Evolutionary conservation across 2,329 filamentous ascomycete species (phyloP).

Genomic region (Penicillium corylophilum): DNA sequence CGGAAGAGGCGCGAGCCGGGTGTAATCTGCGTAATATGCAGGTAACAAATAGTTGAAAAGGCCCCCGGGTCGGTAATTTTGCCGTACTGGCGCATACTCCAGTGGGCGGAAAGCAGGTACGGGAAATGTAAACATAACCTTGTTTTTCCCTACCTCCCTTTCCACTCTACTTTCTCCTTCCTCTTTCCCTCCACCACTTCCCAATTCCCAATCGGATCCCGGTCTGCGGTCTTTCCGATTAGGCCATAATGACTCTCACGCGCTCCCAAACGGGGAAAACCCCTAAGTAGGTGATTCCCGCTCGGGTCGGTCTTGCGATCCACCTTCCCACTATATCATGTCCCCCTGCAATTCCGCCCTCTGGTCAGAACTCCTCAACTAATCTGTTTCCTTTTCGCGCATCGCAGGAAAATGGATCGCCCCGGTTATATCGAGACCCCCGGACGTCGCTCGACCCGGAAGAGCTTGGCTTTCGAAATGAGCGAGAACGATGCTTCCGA

Average conservation of each 20-base stretch:
- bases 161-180: conserved; percentile 4
- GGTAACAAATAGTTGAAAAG: neutral
- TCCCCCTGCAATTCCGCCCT: conserved; percentile 4
- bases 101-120: conserved; percentile 9
- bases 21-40: conserved; percentile 14
- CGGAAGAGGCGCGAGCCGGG: conserved; percentile 14
- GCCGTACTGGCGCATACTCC: conserved; percentile 5
- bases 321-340: conserved; percentile 11
- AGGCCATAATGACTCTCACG: conserved; percentile 45
- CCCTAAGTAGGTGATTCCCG: conserved; percentile 45
- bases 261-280: conserved; percentile 54
- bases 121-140: conserved; percentile 17
- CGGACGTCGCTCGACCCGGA: conserved; percentile 45
- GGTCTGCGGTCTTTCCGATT: conserved; percentile 20
- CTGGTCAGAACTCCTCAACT: conserved; percentile 2
- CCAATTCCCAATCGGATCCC: conserved; percentile 17
- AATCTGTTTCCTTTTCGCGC: conserved; percentile 7
- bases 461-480: conserved; percentile 39
- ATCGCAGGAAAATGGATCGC: conserved; percentile 51
- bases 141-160: conserved; percentile 9
- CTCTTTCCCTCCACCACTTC: conserved; percentile 3
- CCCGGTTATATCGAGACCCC: conserved; percentile 55
- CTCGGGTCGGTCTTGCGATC: conserved; percentile 14
- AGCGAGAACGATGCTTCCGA: conserved; percentile 31
- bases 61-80: conserved; percentile 6